Conservation (phyloP, 306 rosid genomes). For the Medicago lupulina region DNA sequence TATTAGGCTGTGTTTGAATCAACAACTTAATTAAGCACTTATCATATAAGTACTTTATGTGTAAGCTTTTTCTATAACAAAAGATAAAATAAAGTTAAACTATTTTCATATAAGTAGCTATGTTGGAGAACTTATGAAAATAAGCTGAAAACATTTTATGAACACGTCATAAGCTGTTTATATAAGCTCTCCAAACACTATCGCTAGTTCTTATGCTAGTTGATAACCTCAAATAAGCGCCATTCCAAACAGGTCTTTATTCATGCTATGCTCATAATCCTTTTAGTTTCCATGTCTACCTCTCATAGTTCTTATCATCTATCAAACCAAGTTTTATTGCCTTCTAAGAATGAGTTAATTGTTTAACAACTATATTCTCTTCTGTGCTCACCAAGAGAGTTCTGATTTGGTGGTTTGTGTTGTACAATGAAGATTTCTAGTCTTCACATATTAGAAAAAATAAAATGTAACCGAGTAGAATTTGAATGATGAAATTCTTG, state of each 20-base stretch:
- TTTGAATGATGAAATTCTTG: slow-evolving; percentile 1
- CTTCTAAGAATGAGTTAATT: neutral
- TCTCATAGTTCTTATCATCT: slow-evolving; percentile 12
- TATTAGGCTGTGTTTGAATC: neutral
- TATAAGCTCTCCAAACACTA: neutral
- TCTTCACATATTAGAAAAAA: slow-evolving; percentile 24
- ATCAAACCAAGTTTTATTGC: neutral
- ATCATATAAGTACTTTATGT: neutral
- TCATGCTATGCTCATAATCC: slow-evolving; percentile 2
- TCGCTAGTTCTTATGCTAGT: neutral
- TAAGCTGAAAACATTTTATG: neutral
- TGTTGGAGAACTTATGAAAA: neutral
- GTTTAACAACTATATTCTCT: slow-evolving; percentile 9
- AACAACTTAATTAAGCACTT: neutral
- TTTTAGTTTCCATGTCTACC: slow-evolving; percentile 3
- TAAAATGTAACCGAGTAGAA: neutral
- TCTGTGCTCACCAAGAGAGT: slow-evolving; percentile 8
- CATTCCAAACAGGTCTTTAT: neutral
- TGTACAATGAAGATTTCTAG: neutral
- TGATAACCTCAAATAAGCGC: neutral
- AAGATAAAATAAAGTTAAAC: neutral
- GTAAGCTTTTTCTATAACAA: neutral
- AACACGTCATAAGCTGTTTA: neutral
- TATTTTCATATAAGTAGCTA: neutral
- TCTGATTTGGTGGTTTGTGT: slow-evolving; percentile 14